Conservation (phyloP, 495 filamentous ascomycete genomes). For the Tuber aestivum region DNA sequence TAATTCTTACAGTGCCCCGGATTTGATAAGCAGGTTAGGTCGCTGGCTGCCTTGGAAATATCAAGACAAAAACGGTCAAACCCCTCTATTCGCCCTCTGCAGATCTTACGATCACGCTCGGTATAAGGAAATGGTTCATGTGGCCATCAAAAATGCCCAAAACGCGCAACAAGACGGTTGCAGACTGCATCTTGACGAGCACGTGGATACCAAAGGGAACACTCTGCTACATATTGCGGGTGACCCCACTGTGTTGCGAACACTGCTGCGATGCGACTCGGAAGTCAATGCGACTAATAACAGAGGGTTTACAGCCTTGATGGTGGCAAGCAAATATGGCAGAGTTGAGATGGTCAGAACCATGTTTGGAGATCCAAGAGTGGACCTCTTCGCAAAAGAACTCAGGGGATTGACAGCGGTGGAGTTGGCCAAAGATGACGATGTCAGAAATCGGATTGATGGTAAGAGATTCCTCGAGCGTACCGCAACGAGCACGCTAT, state of each 20-base stretch:
- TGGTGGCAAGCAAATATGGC: slow-evolving; percentile 99
- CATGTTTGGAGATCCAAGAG: slow-evolving; percentile 77
- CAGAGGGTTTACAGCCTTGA: slow-evolving; percentile 87
- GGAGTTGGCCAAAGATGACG: slow-evolving; percentile 96
- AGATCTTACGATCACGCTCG: slow-evolving; percentile 89
- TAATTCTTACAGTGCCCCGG: slow-evolving; percentile 51
- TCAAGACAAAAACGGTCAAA: slow-evolving; percentile 93
- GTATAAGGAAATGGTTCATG: slow-evolving; percentile 78
- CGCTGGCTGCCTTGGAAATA: slow-evolving; percentile 76
- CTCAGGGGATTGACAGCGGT: slow-evolving; percentile 86
- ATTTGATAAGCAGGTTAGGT: slow-evolving; percentile 67
- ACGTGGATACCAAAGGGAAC: slow-evolving; percentile 89
- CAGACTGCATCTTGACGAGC: slow-evolving; percentile 82
- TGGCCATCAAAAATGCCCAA: slow-evolving; percentile 68
- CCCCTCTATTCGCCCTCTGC: slow-evolving; percentile 88
- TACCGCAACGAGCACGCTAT: background rate
- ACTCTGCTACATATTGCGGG: slow-evolving; percentile 89
- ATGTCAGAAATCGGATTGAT: slow-evolving; percentile 91
- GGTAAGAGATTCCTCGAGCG: slow-evolving; percentile 19
- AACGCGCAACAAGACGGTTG: slow-evolving; percentile 66
- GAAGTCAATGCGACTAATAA: slow-evolving; percentile 96
- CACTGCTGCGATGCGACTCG: slow-evolving; percentile 76
- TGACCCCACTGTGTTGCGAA: slow-evolving; percentile 66
- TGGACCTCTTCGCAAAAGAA: slow-evolving; percentile 80
- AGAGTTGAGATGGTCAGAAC: slow-evolving; percentile 85